Evolutionary conservation across 1,284 basidiomycete species (phyloP).

Genomic region (Microbotryum lychnidis-dioicae): DNA sequence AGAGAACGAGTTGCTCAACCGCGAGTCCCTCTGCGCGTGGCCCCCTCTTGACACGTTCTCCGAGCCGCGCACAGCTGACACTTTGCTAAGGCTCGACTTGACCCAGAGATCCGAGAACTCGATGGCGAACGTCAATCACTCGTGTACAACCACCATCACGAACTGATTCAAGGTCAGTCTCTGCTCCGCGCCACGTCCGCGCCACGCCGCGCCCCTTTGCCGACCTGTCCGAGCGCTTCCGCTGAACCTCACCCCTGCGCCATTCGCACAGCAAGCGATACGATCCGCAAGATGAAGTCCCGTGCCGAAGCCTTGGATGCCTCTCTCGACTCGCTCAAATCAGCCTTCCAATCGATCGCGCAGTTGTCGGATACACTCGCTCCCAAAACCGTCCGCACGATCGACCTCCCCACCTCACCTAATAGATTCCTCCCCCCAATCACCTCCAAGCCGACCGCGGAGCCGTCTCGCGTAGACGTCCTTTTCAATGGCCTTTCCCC

Average conservation of each 20-base stretch:
- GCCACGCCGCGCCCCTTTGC: too few species aligned
- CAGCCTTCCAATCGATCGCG: conserved; percentile 74
- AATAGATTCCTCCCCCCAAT: background rate
- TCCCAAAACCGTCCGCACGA: conserved; percentile 22
- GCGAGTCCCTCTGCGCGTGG: conserved; percentile 39
- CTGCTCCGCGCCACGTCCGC: too few species aligned
- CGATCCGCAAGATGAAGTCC: conserved; percentile 79
- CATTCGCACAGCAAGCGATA: conserved; percentile 58
- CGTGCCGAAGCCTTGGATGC: conserved; percentile 70
- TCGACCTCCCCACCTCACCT: background rate
- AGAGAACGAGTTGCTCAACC: conserved; percentile 66
- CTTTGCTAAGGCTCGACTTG: background rate
- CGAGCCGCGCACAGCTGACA: background rate
- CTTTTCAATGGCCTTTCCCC: background rate
- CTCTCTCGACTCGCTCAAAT: conserved; percentile 67
- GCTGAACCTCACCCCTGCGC: conserved; percentile 39
- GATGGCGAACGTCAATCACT: conserved; percentile 81
- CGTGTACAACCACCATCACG: conserved; percentile 90
- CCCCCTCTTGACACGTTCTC: background rate
- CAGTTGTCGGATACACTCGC: conserved; percentile 62
- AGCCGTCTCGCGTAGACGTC: background rate
- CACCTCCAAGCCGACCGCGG: background rate
- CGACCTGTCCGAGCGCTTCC: too few species aligned
- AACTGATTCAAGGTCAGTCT: conserved; percentile 53
- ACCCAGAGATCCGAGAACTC: conserved; percentile 68